These are phyloP conservation scores for Achaetomium macrosporum DNA, from an alignment of 2,329 filamentous ascomycete genomes.

Conservation along the genomic window DNA sequence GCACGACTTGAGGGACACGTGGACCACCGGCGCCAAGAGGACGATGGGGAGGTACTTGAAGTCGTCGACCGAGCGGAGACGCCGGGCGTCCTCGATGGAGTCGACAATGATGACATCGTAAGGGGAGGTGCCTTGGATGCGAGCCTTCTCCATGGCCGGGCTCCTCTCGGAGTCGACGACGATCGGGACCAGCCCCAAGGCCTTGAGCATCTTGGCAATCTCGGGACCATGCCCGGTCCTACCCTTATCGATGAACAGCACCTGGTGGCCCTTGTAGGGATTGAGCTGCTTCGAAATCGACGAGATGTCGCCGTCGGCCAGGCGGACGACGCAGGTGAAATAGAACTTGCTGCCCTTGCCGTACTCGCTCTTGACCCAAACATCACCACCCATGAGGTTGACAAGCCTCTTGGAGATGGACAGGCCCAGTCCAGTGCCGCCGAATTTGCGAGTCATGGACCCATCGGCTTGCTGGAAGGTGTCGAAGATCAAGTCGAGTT, in stretches of 20 bases:
- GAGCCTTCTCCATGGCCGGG: constrained; percentile 47
- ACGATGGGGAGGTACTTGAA: constrained; percentile 98
- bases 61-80: constrained; percentile 79
- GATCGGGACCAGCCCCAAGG: constrained; percentile 73
- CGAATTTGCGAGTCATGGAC: constrained; percentile 92
- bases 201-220: constrained; percentile 70
- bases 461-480: constrained; percentile 98
- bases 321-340: constrained; percentile 88
- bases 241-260: constrained; percentile 91
- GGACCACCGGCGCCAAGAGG: constrained; percentile 79
- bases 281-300: constrained; percentile 77
- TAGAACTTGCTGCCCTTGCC: constrained; percentile 91
- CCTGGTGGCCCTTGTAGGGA: constrained; percentile 87
- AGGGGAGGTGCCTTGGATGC: constrained; percentile 50
- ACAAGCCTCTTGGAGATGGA: constrained; percentile 95
- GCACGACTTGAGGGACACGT: constrained; percentile 88
- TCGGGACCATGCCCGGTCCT: constrained; percentile 70
- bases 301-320: constrained; percentile 71
- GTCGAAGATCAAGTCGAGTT: constrained; percentile 95
- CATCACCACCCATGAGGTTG: constrained; percentile 91
- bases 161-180: constrained; percentile 76
- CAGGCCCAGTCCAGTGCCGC: constrained; percentile 85
- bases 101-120: constrained; percentile 97
- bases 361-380: constrained; percentile 92
- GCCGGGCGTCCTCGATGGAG: constrained; percentile 83